Evolutionary conservation across 2,329 filamentous ascomycete genomes (phyloP).

Genomic region (Penicillium sp.): DNA sequence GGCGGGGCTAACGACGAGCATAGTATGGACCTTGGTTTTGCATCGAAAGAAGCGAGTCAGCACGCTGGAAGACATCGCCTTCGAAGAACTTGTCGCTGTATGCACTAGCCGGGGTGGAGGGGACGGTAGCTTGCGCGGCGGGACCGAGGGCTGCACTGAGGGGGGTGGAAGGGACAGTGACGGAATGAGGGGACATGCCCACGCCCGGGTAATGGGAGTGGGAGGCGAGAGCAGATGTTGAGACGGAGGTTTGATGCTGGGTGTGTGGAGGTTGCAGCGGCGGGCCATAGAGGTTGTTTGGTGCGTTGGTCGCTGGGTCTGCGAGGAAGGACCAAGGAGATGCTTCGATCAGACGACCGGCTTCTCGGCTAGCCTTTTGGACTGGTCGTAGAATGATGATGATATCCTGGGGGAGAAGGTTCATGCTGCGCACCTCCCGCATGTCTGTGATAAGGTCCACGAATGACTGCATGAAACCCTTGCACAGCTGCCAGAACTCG

Average conservation of each 20-base stretch:
- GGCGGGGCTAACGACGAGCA: slow-evolving; percentile 33
- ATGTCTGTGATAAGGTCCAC: slow-evolving; percentile 50
- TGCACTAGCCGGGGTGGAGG: slow-evolving; percentile 56
- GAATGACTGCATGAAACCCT: slow-evolving; percentile 53
- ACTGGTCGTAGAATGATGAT: slow-evolving; percentile 74
- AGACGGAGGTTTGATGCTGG: slow-evolving; percentile 34
- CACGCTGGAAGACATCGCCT: slow-evolving; percentile 51
- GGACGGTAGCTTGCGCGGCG: slow-evolving; percentile 85
- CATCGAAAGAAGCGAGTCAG: slow-evolving; percentile 49
- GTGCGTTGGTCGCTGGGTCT: slow-evolving; percentile 37
- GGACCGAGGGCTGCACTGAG: slow-evolving; percentile 86
- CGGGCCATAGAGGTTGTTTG: slow-evolving; percentile 36
- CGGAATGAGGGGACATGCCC: slow-evolving; percentile 49
- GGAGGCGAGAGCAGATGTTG: slow-evolving; percentile 22
- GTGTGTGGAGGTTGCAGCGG: slow-evolving; percentile 33
- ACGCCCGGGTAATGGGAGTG: slow-evolving; percentile 27
- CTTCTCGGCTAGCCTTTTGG: slow-evolving; percentile 80
- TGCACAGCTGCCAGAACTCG: slow-evolving; percentile 70
- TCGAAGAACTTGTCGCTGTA: slow-evolving; percentile 52
- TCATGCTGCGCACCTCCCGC: slow-evolving; percentile 47
- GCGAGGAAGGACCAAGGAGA: slow-evolving; percentile 63
- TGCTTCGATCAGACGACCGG: slow-evolving; percentile 68
- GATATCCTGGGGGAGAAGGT: slow-evolving; percentile 63
- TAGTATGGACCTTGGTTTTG: slow-evolving; percentile 44
- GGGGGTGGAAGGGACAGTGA: slow-evolving; percentile 76